phyloP scores from a whole-genome alignment of 2,329 filamentous ascomycete genomes.

The Stachybotrys chlorohalonatus region DNA sequence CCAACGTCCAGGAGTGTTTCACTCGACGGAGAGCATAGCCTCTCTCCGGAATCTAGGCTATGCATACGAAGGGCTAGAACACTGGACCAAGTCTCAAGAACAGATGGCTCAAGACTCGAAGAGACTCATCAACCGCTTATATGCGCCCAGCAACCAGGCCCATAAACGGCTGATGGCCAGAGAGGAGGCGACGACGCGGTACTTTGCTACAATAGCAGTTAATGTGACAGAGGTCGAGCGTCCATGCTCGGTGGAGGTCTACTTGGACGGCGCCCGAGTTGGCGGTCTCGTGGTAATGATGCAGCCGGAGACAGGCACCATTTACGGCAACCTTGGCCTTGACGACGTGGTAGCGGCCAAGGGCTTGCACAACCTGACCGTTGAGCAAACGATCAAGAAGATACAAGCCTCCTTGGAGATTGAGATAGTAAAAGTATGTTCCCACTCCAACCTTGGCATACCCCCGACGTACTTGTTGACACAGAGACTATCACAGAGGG shows the following conservation, averaged over 20 bases:
- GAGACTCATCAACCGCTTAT: conserved; percentile 22
- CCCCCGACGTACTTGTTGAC: background rate
- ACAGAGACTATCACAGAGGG: background rate
- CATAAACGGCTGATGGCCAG: conserved; percentile 1
- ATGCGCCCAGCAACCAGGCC: conserved; percentile 8
- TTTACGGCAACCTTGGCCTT: conserved; percentile 27
- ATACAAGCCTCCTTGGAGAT: conserved; percentile 19
- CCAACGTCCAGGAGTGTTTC: conserved; percentile 24
- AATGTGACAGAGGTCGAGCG: conserved; percentile 24
- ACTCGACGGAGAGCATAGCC: conserved; percentile 29
- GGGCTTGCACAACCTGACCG: conserved; percentile 24
- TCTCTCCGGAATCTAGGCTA: conserved; percentile 27
- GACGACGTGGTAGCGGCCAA: conserved; percentile 47
- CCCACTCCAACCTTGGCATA: background rate
- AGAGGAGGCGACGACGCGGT: conserved; percentile 15
- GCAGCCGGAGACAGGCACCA: conserved; percentile 20
- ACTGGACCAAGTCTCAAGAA: conserved; percentile 18
- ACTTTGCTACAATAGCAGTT: conserved; percentile 23
- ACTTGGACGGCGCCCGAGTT: conserved; percentile 19
- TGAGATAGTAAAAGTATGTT: conserved; percentile 22
- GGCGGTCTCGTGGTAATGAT: conserved; percentile 26
- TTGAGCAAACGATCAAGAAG: conserved; percentile 13
- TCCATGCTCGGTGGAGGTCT: conserved; percentile 25
- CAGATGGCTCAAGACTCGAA: conserved; percentile 21
- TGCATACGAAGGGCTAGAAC: conserved; percentile 26